A percentile compares a stretch with the other conserved stretches of the same genome.
phyloP scores from a whole-genome alignment of 2,329 filamentous ascomycete species.

The Hymenoscyphus fructigenus region DNA sequence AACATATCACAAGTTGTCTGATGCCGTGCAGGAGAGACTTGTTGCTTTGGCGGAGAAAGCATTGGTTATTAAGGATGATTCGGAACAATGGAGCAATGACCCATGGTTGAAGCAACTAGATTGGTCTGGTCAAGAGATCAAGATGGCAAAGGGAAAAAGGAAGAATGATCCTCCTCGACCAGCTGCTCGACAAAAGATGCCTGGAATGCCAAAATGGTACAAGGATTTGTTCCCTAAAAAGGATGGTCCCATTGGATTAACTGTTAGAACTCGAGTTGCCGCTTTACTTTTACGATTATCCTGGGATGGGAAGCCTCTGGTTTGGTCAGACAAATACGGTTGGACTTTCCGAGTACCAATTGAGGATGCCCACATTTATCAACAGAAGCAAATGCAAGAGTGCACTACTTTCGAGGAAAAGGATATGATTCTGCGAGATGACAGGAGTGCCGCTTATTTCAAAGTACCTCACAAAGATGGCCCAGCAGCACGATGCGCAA shows the following conservation, averaged over 20 bases:
- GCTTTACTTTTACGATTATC: constrained; percentile 79
- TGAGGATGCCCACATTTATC: constrained; percentile 62
- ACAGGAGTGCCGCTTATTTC: constrained; percentile 70
- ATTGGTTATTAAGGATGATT: constrained; percentile 67
- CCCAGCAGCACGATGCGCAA: constrained; percentile 77
- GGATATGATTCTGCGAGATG: constrained; percentile 62
- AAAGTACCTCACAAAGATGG: constrained; percentile 97
- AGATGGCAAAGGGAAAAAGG: constrained; percentile 87
- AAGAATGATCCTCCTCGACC: constrained; percentile 78
- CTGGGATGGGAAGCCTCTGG: constrained; percentile 86
- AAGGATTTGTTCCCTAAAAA: constrained; percentile 79
- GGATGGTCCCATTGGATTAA: constrained; percentile 69
- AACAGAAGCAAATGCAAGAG: constrained; percentile 66
- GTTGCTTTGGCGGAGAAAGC: constrained; percentile 74
- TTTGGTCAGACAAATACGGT: constrained; percentile 91
- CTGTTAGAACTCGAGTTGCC: constrained; percentile 83
- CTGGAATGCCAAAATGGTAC: constrained; percentile 95
- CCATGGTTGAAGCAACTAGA: constrained; percentile 93
- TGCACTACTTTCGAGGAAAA: constrained; percentile 79
- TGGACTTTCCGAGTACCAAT: constrained; percentile 84
- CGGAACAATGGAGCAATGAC: constrained; percentile 71
- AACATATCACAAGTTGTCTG: constrained; percentile 74
- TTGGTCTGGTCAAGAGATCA: constrained; percentile 91
- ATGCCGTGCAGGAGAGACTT: constrained; percentile 76
- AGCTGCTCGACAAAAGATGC: constrained; percentile 83